phyloP scores from a whole-genome alignment of 2,329 filamentous ascomycete genomes.

The Periconia macrospinosa region DNA sequence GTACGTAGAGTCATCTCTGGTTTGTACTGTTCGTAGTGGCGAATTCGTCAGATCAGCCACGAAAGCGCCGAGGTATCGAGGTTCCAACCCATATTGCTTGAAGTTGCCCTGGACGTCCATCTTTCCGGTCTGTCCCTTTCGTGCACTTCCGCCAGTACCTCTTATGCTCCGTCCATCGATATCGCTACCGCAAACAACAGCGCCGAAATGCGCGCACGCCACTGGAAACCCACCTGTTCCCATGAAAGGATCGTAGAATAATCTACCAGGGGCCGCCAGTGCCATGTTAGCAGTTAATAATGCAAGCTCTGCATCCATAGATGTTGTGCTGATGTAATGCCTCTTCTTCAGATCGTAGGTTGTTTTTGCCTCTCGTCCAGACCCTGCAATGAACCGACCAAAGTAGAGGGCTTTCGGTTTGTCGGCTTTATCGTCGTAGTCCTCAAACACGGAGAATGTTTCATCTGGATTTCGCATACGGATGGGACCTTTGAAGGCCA shows the following conservation, averaged over 20 bases:
- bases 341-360: slow-evolving; percentile 91
- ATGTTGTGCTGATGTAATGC: slow-evolving; percentile 91
- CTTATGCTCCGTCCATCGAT: slow-evolving; percentile 90
- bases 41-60: slow-evolving; percentile 86
- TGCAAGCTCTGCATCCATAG: slow-evolving; percentile 94
- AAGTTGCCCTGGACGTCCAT: slow-evolving; percentile 72
- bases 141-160: slow-evolving; percentile 58
- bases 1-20: slow-evolving; percentile 11
- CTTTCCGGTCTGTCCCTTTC: slow-evolving; percentile 43
- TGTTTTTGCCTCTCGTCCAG: slow-evolving; percentile 67
- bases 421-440: slow-evolving; percentile 64
- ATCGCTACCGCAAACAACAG: slow-evolving; percentile 80
- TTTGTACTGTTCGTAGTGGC: slow-evolving; percentile 57
- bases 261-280: slow-evolving; percentile 75
- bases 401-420: slow-evolving; percentile 66
- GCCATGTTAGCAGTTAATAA: slow-evolving; percentile 91
- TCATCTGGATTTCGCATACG: slow-evolving; percentile 69
- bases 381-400: slow-evolving; percentile 69
- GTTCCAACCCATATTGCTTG: slow-evolving; percentile 73
- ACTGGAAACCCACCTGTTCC: slow-evolving; percentile 93
- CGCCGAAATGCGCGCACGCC: slow-evolving; percentile 88
- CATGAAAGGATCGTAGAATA: slow-evolving; percentile 94
- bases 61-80: slow-evolving; percentile 74
- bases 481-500: slow-evolving; percentile 78
- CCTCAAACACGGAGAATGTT: slow-evolving; percentile 79